Evolutionary conservation across 768 basidiomycete genomes (phyloP).

Genomic region (Boletus coccyginus): DNA sequence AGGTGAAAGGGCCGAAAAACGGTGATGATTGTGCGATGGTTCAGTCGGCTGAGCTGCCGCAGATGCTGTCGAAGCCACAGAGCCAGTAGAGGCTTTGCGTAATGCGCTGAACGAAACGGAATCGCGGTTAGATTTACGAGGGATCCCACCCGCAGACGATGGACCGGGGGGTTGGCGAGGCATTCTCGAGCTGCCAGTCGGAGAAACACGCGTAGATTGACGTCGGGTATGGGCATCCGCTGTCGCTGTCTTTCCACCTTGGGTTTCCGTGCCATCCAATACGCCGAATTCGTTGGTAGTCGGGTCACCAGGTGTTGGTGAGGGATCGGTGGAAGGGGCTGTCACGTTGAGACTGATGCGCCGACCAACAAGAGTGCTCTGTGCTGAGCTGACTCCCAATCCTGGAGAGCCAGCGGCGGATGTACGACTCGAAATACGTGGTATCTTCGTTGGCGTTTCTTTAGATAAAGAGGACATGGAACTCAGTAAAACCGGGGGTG

Average conservation of each 20-base stretch:
- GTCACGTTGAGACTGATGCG: slow-evolving; percentile 64
- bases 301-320: slow-evolving; percentile 49
- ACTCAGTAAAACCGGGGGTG: slow-evolving; percentile 53
- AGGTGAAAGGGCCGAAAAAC: slow-evolving; percentile 82
- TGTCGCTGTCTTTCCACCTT: slow-evolving; percentile 38
- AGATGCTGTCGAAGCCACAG: slow-evolving; percentile 66
- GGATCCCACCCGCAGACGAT: slow-evolving; percentile 44
- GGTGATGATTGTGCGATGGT: slow-evolving; percentile 46
- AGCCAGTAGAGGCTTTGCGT: slow-evolving; percentile 81
- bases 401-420: slow-evolving; percentile 75
- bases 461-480: slow-evolving; percentile 54
- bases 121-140: slow-evolving; percentile 72
- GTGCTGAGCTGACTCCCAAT: slow-evolving; percentile 55
- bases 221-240: slow-evolving; percentile 44
- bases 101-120: slow-evolving; percentile 75
- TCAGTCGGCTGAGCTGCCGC: slow-evolving; percentile 44
- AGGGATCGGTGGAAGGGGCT: slow-evolving; percentile 60
- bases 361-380: slow-evolving; percentile 48
- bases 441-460: slow-evolving; percentile 91
- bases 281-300: slow-evolving; percentile 79
- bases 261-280: slow-evolving; percentile 57
- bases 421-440: slow-evolving; percentile 84
- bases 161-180: slow-evolving; percentile 60
- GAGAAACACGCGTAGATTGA: slow-evolving; percentile 62
- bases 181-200: slow-evolving; percentile 56